phyloP scores from a whole-genome alignment of 208 protist species.

The Leishmania arabica region DNA sequence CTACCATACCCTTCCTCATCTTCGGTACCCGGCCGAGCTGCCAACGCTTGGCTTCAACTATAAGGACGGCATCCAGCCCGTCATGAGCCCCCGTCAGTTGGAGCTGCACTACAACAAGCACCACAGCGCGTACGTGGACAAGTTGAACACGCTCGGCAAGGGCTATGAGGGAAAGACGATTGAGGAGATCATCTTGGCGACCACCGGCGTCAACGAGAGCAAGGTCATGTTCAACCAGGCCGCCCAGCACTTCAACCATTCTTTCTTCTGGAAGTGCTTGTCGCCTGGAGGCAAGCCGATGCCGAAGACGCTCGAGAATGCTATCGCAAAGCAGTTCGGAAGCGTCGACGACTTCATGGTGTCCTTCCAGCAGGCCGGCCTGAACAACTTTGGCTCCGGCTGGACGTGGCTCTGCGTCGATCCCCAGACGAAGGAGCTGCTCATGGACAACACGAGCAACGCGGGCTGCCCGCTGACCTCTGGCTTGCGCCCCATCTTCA shows the following conservation, averaged over 20 bases:
- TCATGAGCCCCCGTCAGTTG: slow-evolving; percentile 81
- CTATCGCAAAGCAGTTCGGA: slow-evolving; percentile 78
- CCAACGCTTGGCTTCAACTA: slow-evolving; percentile 71
- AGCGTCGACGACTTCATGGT: slow-evolving; percentile 91
- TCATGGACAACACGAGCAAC: slow-evolving; percentile 92
- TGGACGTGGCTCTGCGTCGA: slow-evolving; percentile 95
- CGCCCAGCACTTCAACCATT: slow-evolving; percentile 95
- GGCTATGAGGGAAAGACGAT: slow-evolving; percentile 82
- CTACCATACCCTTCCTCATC: slow-evolving; percentile 61
- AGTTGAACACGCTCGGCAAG: slow-evolving; percentile 84
- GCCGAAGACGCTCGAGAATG: slow-evolving; percentile 61
- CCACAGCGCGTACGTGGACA: slow-evolving; percentile 93
- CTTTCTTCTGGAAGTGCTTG: slow-evolving; percentile 91
- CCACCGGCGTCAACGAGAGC: slow-evolving; percentile 46
- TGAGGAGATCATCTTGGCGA: slow-evolving; percentile 71
- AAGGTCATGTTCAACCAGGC: slow-evolving; percentile 90
- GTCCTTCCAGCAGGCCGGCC: slow-evolving; percentile 68
- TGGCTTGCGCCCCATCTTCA: slow-evolving; percentile 83
- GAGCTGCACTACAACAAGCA: slow-evolving; percentile 94
- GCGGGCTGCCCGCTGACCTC: slow-evolving; percentile 81
- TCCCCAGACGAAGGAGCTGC: slow-evolving; percentile 67
- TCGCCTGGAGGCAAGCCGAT: slow-evolving; percentile 69
- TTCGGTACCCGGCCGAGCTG: slow-evolving; percentile 76
- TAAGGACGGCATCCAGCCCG: slow-evolving; percentile 71
- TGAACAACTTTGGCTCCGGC: slow-evolving; percentile 94